These are phyloP conservation scores for Penicillium crystallinum DNA, from an alignment of 495 filamentous ascomycete species.

Conservation along the genomic window DNA sequence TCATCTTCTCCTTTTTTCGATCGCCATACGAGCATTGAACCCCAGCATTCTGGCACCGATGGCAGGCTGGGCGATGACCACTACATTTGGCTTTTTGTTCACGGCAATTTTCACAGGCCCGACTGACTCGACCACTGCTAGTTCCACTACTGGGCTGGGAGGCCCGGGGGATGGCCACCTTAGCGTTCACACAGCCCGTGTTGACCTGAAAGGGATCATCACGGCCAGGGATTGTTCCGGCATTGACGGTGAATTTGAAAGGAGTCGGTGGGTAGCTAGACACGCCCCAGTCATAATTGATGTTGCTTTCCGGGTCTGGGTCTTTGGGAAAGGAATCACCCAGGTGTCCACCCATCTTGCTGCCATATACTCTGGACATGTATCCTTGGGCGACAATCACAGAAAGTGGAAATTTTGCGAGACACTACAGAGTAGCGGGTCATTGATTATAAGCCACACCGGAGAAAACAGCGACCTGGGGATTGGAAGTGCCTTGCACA, in stretches of 20 bases:
- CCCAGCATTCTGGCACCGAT: constrained; percentile 50
- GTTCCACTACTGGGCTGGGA: constrained; percentile 22
- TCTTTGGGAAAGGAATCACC: constrained; percentile 13
- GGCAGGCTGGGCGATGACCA: constrained; percentile 52
- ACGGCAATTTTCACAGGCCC: constrained; percentile 69
- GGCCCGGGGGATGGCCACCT: constrained; percentile 39
- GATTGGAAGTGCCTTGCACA: not conserved
- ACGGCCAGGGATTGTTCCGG: constrained; percentile 14
- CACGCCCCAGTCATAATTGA: constrained; percentile 15
- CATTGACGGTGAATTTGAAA: constrained; percentile 4
- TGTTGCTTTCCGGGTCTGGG: constrained; percentile 17
- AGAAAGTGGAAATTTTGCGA: not conserved
- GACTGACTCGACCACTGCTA: constrained; percentile 39
- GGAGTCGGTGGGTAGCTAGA: constrained; percentile 13
- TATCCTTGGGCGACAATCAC: not conserved
- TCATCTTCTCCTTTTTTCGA: constrained; percentile 54
- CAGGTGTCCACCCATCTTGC: constrained; percentile 26
- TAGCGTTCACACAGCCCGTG: constrained; percentile 24
- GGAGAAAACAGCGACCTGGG: not conserved
- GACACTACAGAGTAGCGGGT: constrained; percentile 10
- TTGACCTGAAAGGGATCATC: constrained; percentile 9
- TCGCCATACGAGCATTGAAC: constrained; percentile 51
- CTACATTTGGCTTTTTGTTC: constrained; percentile 64
- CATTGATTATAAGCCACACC: not conserved
- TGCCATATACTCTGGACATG: not conserved